Evolutionary conservation across 2,329 filamentous ascomycete species (phyloP).

Genomic region (Aspergillus sp.): DNA sequence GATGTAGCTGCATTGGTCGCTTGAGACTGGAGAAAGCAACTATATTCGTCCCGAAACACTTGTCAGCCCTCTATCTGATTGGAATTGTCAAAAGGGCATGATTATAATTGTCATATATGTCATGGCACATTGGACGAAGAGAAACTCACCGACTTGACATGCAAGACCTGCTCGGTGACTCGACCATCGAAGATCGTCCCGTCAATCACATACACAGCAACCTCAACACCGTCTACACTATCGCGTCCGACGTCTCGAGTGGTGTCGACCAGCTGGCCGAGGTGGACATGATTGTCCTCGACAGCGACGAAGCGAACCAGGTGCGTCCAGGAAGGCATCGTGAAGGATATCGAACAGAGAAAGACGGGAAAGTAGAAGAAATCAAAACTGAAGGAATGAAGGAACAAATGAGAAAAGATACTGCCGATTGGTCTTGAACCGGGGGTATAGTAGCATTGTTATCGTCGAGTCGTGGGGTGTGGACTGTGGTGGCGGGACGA

Average conservation of each 20-base stretch:
- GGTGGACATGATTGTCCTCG: slow-evolving; percentile 16
- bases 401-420: no score
- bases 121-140: background rate
- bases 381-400: no score
- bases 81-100: no score
- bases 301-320: slow-evolving; percentile 14
- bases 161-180: slow-evolving; percentile 8
- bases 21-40: slow-evolving; percentile 10
- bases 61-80: background rate
- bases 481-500: no score
- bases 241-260: slow-evolving; percentile 9
- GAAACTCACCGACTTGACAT: slow-evolving; percentile 7
- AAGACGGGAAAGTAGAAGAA: no score
- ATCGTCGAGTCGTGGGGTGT: no score
- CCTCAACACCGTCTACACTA: background rate
- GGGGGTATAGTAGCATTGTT: no score
- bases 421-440: no score
- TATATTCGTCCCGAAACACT: background rate
- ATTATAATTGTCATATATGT: no score
- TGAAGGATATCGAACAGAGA: no score
- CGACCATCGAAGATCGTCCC: slow-evolving; percentile 14
- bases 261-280: slow-evolving; percentile 14
- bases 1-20: background rate
- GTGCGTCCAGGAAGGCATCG: slow-evolving; percentile 15
- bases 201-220: slow-evolving; percentile 10